A percentile compares a stretch with the other conserved stretches of the same genome.
Conservation (phyloP, 2,329 filamentous ascomycete species). For the Neopestalotiopsis sp. region DNA sequence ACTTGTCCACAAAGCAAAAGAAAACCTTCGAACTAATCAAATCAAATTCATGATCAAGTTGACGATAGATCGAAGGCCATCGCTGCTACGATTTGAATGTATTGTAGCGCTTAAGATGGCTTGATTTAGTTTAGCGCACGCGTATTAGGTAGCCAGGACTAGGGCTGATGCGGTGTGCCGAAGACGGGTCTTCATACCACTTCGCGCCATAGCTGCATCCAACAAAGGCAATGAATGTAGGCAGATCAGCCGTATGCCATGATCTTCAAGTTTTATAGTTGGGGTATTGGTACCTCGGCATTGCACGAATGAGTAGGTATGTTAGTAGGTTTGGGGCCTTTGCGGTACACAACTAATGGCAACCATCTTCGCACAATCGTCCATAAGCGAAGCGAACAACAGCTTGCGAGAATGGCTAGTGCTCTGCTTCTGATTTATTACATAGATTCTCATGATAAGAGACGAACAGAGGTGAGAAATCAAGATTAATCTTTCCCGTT, state of each 20-base stretch:
- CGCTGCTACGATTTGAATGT: background rate
- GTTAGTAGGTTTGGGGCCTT: too few relatives aligned
- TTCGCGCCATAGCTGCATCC: background rate
- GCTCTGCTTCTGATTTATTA: too few relatives aligned
- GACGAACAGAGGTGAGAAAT: too few relatives aligned
- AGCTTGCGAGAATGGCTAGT: too few relatives aligned
- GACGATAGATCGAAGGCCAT: background rate
- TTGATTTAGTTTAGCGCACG: background rate
- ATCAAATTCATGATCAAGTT: background rate
- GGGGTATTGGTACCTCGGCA: too few relatives aligned
- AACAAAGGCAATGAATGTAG: background rate
- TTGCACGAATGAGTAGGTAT: too few relatives aligned
- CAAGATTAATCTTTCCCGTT: too few relatives aligned
- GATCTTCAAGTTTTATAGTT: background rate
- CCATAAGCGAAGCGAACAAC: too few relatives aligned
- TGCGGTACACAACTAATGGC: too few relatives aligned
- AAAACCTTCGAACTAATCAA: background rate
- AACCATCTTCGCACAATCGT: too few relatives aligned
- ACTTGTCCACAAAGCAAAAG: background rate
- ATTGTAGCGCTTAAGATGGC: background rate
- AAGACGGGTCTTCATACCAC: background rate
- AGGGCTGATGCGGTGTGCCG: background rate
- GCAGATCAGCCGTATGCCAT: background rate
- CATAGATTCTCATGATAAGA: too few relatives aligned
- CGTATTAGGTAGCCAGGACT: too few relatives aligned